A percentile compares a stretch with the other conserved stretches of the same genome.
phyloP scores from a whole-genome alignment of 257 asterid species.

The Solanum gracilifrons region DNA sequence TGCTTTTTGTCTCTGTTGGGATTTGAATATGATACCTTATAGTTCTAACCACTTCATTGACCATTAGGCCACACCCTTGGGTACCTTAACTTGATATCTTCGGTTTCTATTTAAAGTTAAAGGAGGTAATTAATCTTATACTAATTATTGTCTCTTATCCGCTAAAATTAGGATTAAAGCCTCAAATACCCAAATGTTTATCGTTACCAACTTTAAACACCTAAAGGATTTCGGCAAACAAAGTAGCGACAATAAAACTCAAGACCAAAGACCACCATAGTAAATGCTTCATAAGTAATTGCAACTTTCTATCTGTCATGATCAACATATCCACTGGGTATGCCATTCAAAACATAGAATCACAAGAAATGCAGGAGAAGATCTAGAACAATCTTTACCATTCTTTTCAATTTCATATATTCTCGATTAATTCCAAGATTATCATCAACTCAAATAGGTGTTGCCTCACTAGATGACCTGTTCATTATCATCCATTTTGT shows the following conservation, averaged over 20 bases:
- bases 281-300: background rate
- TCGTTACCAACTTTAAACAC: background rate
- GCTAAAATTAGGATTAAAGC: background rate
- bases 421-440: background rate
- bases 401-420: background rate
- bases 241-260: background rate
- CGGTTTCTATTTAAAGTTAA: background rate
- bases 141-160: background rate
- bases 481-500: background rate
- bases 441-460: background rate
- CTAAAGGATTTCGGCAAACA: background rate
- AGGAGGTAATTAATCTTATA: background rate
- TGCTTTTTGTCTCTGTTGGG: background rate
- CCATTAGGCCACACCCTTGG: background rate
- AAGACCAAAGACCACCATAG: background rate
- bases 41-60: background rate
- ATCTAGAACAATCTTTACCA: background rate
- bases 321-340: background rate
- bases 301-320: background rate
- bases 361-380: background rate
- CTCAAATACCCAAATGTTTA: background rate
- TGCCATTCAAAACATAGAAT: background rate
- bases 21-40: background rate
- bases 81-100: background rate
- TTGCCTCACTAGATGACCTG: background rate